Evolutionary conservation across 495 filamentous ascomycete species (phyloP), one percentile per base, ranked within the genome.

Genomic region (Aspergillus kassunensis): DNA sequence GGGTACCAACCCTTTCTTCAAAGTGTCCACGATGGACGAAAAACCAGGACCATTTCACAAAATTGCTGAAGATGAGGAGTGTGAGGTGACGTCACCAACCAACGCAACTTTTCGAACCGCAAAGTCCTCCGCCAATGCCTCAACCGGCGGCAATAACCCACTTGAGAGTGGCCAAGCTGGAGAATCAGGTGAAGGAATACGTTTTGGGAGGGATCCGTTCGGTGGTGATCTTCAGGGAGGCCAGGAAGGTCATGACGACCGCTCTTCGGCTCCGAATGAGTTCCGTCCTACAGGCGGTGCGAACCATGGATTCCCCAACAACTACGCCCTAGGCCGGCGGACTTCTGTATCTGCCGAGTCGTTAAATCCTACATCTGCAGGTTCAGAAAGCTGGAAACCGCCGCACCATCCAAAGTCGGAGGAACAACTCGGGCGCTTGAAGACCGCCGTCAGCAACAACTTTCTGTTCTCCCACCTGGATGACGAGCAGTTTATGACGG

Each of bases 341-440:
- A 96, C 91, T 18, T 97, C 93, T 6, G 95, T 98, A 25, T 97
- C 95, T 41, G 93, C 93, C 41, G 93, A 98, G 70, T 96, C 90
- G 3, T 77, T 98, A 56, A 95, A 95, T 68, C 93, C 93, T 13
- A 86, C 86, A 29, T 84, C 87, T 6, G 83, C 89, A 30, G 79
- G 81, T 51, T 82, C 87, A 59, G 90, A 92, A 53, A 93, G 91
- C 66, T 98, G 93, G 93, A 78, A 84, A 9, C 89, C 93, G 12
- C 93, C 93, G 0, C 78, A 80, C 56, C 88, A 93, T 62, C 78
- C 80, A 42, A 98, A 98, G 72, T 81, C 88, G 0, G 59, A 74
- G 5, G 91, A 96, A 10, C 93, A 97, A 69, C 64, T 93, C 27
- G 61, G 75, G 8, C 86, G 95, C 19, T 74, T 98, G 49, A 87